Evolutionary conservation across 768 basidiomycete genomes (phyloP), one percentile per base, ranked within the genome.

Genomic region (Collybia mongolica): DNA sequence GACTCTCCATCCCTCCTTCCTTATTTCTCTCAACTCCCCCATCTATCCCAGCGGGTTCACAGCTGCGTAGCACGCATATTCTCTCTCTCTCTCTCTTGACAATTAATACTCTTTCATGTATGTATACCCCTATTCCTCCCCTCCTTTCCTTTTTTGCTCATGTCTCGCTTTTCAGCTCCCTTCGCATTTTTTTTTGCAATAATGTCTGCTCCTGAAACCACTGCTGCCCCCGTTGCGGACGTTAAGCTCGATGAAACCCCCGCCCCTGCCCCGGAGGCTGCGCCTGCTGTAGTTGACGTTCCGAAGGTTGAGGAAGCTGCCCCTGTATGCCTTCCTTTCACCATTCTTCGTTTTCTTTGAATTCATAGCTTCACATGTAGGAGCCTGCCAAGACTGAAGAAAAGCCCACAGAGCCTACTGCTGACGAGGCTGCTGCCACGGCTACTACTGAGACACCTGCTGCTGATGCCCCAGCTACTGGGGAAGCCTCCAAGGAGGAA

Each of bases 161-260:
- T 48, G 47, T 51, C 49, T n/a, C n/a, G n/a, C n/a, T 52, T 54
- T 51, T 36, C 66, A 83, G 81, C 81, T 79, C 79, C 76, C 73
- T 76, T 74, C 71, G 67, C 72, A 6, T 66, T n/a, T n/a, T n/a
- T 71, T 73, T 71, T 65, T 74, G 71, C 73, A 72, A 82, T 90
- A 90, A 92, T 93, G 89, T 91, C 90, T 78, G 80, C 86, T 70
- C 67, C 84, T 62, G 87, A 85, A 70, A 69, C 72, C 60, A 72
- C 72, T 63, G 75, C 64, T 60, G 70, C 61, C 44, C 63, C 74
- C 66, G 68, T 72, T 49, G 83, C 83, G 69, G 84, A 82, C 66
- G 69, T 72, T 52, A 79, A 79, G 70, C 69, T 69, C 56, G 65
- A 62, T 53, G 82, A 81, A 65, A 61, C 72, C 43, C 55, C 73